A percentile compares a stretch with the other conserved stretches of the same genome.
Conservation (phyloP, 768 basidiomycete species). For the Mrakia hoshinonis region DNA sequence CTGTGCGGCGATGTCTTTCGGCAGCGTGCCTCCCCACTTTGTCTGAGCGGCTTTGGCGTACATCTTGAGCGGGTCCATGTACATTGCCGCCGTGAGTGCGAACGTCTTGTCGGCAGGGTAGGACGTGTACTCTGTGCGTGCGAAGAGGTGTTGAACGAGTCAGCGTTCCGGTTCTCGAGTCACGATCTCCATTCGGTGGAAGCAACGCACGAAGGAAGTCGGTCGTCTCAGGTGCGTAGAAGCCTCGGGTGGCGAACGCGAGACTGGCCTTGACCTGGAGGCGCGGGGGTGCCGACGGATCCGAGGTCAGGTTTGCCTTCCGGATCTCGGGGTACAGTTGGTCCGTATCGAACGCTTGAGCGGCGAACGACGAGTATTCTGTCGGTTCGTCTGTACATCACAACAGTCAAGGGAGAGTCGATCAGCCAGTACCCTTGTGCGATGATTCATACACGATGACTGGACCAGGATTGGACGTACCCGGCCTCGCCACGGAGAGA, state of each 20-base stretch:
- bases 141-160: neutral
- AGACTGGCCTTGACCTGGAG: neutral
- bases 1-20: neutral
- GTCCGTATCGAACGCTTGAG: neutral
- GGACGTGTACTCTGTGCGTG: constrained; percentile 5
- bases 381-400: neutral
- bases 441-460: neutral
- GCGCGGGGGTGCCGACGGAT: neutral
- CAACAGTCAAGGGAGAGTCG: too few species aligned
- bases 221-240: neutral
- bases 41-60: neutral
- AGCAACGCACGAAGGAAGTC: neutral
- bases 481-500: neutral
- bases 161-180: neutral
- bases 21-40: neutral
- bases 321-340: neutral
- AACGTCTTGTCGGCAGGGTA: neutral
- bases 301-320: neutral
- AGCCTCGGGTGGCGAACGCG: neutral
- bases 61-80: constrained; percentile 2
- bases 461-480: neutral
- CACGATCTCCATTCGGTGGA: neutral
- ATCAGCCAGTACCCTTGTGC: too few species aligned
- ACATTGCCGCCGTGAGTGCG: neutral
- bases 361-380: neutral